Evolutionary conservation across 768 basidiomycete genomes (phyloP).

Genomic region (Xerocomellus amylosporus): DNA sequence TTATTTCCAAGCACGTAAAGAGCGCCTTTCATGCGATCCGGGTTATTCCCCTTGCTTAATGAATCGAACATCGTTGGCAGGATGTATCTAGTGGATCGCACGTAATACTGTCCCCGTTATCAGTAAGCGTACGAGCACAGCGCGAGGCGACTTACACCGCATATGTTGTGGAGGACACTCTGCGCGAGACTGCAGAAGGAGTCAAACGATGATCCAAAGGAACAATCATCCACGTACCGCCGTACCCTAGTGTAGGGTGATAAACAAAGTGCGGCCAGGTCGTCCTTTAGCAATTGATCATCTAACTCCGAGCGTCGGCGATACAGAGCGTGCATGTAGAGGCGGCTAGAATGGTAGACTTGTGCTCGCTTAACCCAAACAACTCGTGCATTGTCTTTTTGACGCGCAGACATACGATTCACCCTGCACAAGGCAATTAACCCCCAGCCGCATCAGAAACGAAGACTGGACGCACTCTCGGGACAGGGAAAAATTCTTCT

Average conservation of each 20-base stretch:
- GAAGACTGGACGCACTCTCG: conserved; percentile 23
- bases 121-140: background rate
- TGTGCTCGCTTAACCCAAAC: conserved; percentile 78
- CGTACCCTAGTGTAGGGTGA: conserved; percentile 78
- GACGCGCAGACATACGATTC: conserved; percentile 65
- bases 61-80: conserved; percentile 61
- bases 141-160: conserved; percentile 47
- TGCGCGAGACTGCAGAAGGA: conserved; percentile 57
- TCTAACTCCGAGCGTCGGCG: conserved; percentile 73
- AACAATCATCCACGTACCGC: conserved; percentile 45
- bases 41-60: conserved; percentile 71
- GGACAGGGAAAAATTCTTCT: conserved; percentile 42
- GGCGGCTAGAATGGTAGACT: conserved; percentile 69
- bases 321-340: conserved; percentile 76
- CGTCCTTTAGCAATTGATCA: conserved; percentile 57
- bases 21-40: conserved; percentile 94
- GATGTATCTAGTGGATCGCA: conserved; percentile 66
- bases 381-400: conserved; percentile 72
- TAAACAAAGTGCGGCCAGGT: conserved; percentile 70
- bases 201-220: conserved; percentile 1
- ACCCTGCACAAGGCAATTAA: conserved; percentile 37
- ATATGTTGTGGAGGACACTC: conserved; percentile 58
- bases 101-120: conserved; percentile 50
- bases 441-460: background rate
- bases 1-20: conserved; percentile 78